phyloP scores from a whole-genome alignment of 2,329 filamentous ascomycete species.

The Trichoderma gracile region DNA sequence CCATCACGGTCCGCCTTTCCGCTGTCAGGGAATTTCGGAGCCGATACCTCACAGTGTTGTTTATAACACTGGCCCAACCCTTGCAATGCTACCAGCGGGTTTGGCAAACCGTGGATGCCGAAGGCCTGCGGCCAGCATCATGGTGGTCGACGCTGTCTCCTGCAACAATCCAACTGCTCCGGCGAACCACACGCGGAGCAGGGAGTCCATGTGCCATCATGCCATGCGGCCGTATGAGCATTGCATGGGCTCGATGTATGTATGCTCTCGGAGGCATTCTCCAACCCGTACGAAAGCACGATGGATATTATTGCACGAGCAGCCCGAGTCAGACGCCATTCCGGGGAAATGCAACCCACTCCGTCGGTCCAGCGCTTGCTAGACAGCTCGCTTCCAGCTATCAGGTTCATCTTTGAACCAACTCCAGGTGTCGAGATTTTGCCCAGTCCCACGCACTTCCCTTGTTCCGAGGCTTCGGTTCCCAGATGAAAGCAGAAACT shows the following conservation, averaged over 20 bases:
- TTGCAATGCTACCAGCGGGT: neutral
- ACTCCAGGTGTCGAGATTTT: neutral
- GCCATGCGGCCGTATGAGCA: neutral
- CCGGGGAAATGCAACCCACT: constrained; percentile 17
- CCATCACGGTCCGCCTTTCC: constrained; percentile 17
- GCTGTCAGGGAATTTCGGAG: constrained; percentile 2
- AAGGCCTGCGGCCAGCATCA: neutral
- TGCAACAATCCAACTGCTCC: neutral
- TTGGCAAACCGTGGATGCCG: neutral
- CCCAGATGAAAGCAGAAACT: constrained; percentile 4
- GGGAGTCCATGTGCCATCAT: neutral
- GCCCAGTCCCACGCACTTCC: neutral
- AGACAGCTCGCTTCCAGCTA: constrained; percentile 10
- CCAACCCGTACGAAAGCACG: neutral
- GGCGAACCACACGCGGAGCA: neutral
- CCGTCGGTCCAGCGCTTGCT: neutral
- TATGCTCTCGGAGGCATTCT: neutral
- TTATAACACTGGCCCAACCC: neutral
- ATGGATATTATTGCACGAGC: neutral
- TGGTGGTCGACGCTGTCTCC: neutral
- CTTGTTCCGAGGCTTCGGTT: constrained; percentile 4
- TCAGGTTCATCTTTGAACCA: neutral
- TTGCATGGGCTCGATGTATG: neutral
- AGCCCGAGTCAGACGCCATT: neutral
- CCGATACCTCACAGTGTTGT: neutral